Evolutionary conservation across 2,329 filamentous ascomycete genomes (phyloP).

Genomic region (Botrytis sinoallii): DNA sequence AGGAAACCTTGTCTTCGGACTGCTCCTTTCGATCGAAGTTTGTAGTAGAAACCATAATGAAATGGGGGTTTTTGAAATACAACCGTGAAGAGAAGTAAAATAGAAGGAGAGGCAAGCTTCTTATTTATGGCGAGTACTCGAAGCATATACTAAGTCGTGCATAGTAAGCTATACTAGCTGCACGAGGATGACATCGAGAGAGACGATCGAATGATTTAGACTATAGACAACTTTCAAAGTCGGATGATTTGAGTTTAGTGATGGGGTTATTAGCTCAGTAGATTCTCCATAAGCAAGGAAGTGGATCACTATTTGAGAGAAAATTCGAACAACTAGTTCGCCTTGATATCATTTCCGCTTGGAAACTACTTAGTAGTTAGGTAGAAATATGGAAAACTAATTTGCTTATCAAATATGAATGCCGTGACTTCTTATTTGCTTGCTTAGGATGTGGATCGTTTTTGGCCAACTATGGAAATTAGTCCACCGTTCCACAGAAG

Average conservation of each 20-base stretch:
- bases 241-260: background rate
- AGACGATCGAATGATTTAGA: background rate
- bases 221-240: background rate
- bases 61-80: background rate
- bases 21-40: background rate
- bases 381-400: background rate
- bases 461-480: too few relatives aligned
- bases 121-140: too few relatives aligned
- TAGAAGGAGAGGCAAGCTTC: too few relatives aligned
- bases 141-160: background rate
- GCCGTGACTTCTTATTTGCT: background rate
- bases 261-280: background rate
- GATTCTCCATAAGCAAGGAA: background rate
- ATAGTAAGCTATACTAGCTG: background rate
- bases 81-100: background rate
- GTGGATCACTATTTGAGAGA: background rate
- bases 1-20: background rate
- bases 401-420: background rate
- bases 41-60: background rate
- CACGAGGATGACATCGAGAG: background rate
- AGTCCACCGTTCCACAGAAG: background rate
- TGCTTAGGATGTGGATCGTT: background rate
- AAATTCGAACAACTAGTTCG: background rate
- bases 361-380: background rate
- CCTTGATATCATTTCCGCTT: background rate